Evolutionary conservation across 441 rosid genomes (phyloP), one percentile per base, ranked within the genome.

Genomic region (Raphanus hybrid): DNA sequence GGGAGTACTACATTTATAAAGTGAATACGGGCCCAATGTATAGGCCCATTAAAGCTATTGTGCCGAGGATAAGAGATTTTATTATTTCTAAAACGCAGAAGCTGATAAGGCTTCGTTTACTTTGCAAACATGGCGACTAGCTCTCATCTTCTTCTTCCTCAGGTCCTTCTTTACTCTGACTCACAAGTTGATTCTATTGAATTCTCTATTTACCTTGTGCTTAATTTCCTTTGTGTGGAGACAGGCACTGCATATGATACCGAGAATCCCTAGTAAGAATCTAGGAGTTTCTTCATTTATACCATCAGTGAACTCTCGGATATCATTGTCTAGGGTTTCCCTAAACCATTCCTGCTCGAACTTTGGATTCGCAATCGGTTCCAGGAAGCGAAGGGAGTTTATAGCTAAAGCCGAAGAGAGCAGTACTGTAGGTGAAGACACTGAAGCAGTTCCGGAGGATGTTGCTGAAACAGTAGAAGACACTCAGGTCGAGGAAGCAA

Each of bases 111-210:
- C 78, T 75, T 41, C 23, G 43, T 32, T n/a, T 0, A 1, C 78
- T 75, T 52, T 60, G 23, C 67, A 73, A 66, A 61, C 69, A 87
- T 88, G 97, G 91, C 82, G 59, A 71, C 81, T 55, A 66, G 41
- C 68, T 78, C 90, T 57, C 89, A 87, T 68, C 82, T 90, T 79
- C 82, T 90, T 80, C 86, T 90, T 35, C 89, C 91, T 75, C 94
- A 87, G 92, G 92, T 87, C 64, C 67, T n/a, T 80, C 55, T 12
- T 59, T 8, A 8, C 2, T 4, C 43, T 3, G 45, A n/a, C 7
- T 1, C 75, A 1, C 43, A 39, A 50, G 1, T 0, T n/a, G 64
- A 6, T 8, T 29, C 2, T 50, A 58, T 12, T 18, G 32, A 26
- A 11, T 41, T 67, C 20, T 54, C 26, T 12, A 1, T 3, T 1